These are phyloP conservation scores for Aspergillus pseudonomiae DNA, from an alignment of 2,329 filamentous ascomycete genomes.

Conservation along the genomic window DNA sequence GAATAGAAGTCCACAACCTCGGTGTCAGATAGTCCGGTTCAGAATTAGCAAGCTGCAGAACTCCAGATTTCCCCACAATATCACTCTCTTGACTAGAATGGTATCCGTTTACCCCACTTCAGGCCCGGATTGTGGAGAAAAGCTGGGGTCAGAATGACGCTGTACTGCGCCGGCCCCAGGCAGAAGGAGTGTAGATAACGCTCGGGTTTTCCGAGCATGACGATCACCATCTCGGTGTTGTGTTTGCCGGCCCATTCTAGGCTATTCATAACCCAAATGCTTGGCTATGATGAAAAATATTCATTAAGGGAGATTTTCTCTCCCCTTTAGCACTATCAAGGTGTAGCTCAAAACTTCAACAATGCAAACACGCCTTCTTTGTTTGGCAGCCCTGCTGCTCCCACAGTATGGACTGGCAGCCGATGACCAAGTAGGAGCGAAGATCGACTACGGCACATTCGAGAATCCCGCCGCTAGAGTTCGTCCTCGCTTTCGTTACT, in stretches of 20 bases:
- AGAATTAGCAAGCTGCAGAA: not conserved
- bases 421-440: slow-evolving; percentile 6
- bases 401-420: slow-evolving; percentile 1
- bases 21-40: not conserved
- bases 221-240: not conserved
- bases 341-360: not conserved
- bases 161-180: not conserved
- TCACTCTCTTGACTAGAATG: not conserved
- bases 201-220: slow-evolving; percentile 1
- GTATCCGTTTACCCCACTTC: not conserved
- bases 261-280: not conserved
- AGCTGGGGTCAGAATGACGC: not conserved
- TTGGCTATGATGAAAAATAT: not conserved
- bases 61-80: not conserved
- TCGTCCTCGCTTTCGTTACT: slow-evolving; percentile 41
- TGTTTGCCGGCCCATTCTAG: not conserved
- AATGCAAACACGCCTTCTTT: not conserved
- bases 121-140: not conserved
- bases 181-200: not conserved
- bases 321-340: not conserved
- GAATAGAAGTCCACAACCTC: not conserved
- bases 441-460: slow-evolving; percentile 21
- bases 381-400: not conserved
- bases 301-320: not conserved
- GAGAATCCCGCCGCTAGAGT: slow-evolving; percentile 31